These are phyloP conservation scores for Cystofilobasidium macerans DNA, from an alignment of 768 basidiomycete genomes.

Conservation along the genomic window DNA sequence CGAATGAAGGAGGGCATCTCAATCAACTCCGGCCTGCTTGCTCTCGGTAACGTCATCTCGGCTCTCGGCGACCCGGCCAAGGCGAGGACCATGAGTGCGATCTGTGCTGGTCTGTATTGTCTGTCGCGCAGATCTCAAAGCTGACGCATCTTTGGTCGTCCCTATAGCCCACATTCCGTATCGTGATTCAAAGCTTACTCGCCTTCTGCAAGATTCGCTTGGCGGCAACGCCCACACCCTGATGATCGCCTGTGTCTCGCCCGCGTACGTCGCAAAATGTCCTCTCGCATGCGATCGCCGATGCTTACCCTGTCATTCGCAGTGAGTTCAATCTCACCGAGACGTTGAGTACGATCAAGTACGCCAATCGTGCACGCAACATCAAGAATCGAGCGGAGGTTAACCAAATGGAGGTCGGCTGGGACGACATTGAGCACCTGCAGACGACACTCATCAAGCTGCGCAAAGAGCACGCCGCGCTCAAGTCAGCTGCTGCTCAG, in stretches of 20 bases:
- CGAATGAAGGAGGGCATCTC: slow-evolving; percentile 98
- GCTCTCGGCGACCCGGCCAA: slow-evolving; percentile 88
- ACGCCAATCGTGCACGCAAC: slow-evolving; percentile 90
- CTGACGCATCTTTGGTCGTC: not conserved
- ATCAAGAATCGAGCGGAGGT: slow-evolving; percentile 90
- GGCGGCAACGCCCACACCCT: slow-evolving; percentile 96
- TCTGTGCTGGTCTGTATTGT: not conserved
- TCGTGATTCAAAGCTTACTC: slow-evolving; percentile 95
- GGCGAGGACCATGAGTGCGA: slow-evolving; percentile 57
- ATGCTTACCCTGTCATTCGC: slow-evolving; percentile 39
- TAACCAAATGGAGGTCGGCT: slow-evolving; percentile 91
- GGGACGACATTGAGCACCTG: slow-evolving; percentile 94
- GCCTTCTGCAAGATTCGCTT: slow-evolving; percentile 87
- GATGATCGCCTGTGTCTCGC: slow-evolving; percentile 95
- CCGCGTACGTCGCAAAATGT: slow-evolving; percentile 12
- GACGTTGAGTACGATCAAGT: slow-evolving; percentile 70
- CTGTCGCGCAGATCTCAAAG: too few relatives aligned
- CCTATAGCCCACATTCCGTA: slow-evolving; percentile 67
- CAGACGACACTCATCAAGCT: slow-evolving; percentile 75
- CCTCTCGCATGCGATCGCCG: too few relatives aligned
- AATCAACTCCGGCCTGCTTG: slow-evolving; percentile 91
- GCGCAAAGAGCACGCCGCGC: slow-evolving; percentile 67
- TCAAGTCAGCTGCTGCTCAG: slow-evolving; percentile 56
- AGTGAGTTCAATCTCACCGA: slow-evolving; percentile 91
- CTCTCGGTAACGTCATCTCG: slow-evolving; percentile 96